Evolutionary conservation across 495 filamentous ascomycete genomes (phyloP).

Genomic region (Alectoria sarmentosa): DNA sequence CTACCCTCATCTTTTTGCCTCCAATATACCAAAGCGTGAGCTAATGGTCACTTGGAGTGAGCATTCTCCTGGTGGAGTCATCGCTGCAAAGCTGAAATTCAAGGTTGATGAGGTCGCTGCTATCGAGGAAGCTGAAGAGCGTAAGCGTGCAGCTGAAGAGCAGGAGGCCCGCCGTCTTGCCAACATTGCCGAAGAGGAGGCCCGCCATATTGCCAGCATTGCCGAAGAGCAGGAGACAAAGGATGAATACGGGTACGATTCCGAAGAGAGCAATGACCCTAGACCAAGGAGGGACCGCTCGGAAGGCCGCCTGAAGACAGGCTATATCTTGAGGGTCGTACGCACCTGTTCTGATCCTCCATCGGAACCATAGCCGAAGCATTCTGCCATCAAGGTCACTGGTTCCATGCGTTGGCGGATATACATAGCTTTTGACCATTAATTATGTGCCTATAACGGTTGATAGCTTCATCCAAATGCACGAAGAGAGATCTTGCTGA

Average conservation of each 20-base stretch:
- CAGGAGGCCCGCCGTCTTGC: background rate
- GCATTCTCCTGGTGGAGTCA: constrained; percentile 25
- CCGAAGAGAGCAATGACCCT: background rate
- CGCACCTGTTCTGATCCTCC: background rate
- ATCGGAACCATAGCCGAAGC: background rate
- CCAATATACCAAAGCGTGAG: constrained; percentile 22
- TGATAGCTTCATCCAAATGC: background rate
- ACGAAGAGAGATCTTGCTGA: background rate
- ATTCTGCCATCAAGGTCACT: background rate
- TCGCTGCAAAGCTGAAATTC: constrained; percentile 25
- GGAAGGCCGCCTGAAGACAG: background rate
- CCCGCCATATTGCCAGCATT: too few species aligned
- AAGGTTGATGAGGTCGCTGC: constrained; percentile 1
- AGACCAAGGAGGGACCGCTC: constrained; percentile 2
- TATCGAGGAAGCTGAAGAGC: background rate
- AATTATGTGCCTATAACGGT: background rate
- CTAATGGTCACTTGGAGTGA: constrained; percentile 33
- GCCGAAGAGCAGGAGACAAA: background rate
- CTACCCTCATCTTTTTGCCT: constrained; percentile 30
- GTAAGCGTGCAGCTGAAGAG: constrained; percentile 1
- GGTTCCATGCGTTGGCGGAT: background rate
- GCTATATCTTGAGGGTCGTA: background rate
- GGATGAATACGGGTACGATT: background rate
- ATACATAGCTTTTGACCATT: background rate
- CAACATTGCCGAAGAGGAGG: background rate